Conservation (phyloP, 2,329 filamentous ascomycete genomes). For the Ophioceras dolichostomum region DNA sequence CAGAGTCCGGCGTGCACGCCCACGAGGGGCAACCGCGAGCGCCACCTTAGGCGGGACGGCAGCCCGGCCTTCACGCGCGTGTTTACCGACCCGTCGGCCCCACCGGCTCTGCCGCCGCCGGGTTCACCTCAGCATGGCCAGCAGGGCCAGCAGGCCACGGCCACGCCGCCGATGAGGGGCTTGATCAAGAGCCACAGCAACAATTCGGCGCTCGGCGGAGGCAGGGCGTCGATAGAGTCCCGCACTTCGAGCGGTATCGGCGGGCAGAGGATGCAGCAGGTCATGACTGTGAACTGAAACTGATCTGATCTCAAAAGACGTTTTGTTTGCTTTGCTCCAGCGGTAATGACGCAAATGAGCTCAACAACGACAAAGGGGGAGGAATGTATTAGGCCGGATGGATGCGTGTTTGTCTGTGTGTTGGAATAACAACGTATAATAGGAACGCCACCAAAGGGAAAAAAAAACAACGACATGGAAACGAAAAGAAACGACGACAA, state of each 20-base stretch:
- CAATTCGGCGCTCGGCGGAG: conserved; percentile 32
- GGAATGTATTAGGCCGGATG: no score
- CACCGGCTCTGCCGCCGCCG: no score
- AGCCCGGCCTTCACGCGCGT: conserved; percentile 57
- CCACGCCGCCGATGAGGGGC: conserved; percentile 36
- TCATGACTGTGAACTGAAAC: conserved; percentile 52
- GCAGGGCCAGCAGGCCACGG: no score
- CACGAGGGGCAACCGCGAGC: conserved; percentile 28
- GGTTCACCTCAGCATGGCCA: no score
- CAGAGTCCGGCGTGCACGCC: conserved; percentile 42
- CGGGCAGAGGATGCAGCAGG: conserved; percentile 45
- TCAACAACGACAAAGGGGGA: background rate
- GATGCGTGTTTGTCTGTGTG: no score
- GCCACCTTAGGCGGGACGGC: conserved; percentile 34
- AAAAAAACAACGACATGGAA: background rate
- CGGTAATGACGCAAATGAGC: background rate
- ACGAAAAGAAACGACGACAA: background rate
- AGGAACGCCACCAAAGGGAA: background rate
- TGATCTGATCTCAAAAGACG: background rate
- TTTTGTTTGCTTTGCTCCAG: background rate
- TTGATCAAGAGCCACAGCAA: conserved; percentile 39
- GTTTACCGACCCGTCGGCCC: conserved; percentile 45
- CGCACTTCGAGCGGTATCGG: conserved; percentile 37
- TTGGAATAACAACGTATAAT: no score
- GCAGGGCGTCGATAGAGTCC: conserved; percentile 34